Evolutionary conservation across 108 stramenopile genomes (phyloP).

Genomic region (Nitzschia inconspicua): DNA sequence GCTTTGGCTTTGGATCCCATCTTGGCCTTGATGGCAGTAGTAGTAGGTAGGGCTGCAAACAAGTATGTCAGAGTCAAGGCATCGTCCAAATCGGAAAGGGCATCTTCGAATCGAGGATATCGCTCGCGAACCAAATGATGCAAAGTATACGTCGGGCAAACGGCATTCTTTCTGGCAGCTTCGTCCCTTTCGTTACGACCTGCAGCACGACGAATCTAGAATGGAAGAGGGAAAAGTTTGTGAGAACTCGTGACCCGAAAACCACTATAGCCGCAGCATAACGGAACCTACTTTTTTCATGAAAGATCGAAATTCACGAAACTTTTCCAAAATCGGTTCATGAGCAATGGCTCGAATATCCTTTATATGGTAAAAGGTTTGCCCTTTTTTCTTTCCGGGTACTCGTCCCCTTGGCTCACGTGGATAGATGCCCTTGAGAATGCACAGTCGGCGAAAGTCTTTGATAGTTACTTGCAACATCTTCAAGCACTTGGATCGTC

Average conservation of each 20-base stretch:
- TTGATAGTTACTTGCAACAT: conserved; percentile 93
- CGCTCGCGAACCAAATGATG: conserved; percentile 97
- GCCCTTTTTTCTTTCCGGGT: conserved; percentile 86
- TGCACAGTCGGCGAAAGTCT: conserved; percentile 98
- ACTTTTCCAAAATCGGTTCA: conserved; percentile 96
- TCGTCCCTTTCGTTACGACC: conserved; percentile 89
- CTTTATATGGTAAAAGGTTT: conserved; percentile 97
- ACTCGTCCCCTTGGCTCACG: conserved; percentile 87
- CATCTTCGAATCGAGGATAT: conserved; percentile 98
- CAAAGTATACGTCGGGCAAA: conserved; percentile 87
- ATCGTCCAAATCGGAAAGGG: conserved; percentile 95
- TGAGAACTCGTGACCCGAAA: neutral
- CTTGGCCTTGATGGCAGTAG: conserved; percentile 66
- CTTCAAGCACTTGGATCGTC: conserved; percentile 85
- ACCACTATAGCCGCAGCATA: neutral
- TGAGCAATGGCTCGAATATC: conserved; percentile 95
- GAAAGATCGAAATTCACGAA: conserved; percentile 93
- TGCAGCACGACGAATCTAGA: conserved; percentile 57
- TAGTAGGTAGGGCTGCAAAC: conserved; percentile 91
- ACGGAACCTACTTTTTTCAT: conserved; percentile 81
- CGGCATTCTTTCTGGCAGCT: conserved; percentile 71
- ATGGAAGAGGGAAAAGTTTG: conserved; percentile 4
- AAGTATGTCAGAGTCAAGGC: conserved; percentile 90
- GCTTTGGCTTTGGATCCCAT: conserved; percentile 78
- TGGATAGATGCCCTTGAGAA: conserved; percentile 99